These are phyloP conservation scores for Geotrichum citri-aurantii DNA, from an alignment of 1,139 yeast genomes.

Conservation along the genomic window DNA sequence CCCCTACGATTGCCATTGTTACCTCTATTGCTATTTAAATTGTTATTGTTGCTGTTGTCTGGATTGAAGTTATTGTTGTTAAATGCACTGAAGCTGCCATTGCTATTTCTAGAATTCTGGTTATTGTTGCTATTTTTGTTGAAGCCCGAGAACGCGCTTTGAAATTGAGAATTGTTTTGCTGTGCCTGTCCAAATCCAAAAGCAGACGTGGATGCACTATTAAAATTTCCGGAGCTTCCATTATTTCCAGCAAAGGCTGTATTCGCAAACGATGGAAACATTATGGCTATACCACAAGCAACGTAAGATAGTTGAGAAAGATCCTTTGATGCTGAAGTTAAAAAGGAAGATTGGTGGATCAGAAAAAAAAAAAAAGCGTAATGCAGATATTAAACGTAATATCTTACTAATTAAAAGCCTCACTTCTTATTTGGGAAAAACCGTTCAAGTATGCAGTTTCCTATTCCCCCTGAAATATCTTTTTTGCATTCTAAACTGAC, in stretches of 20 bases:
- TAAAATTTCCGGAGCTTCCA: neutral
- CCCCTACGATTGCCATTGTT: neutral
- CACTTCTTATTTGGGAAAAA: neutral
- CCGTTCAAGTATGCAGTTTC: neutral
- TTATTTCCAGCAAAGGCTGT: neutral
- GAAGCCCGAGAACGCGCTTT: neutral
- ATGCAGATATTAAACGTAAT: neutral
- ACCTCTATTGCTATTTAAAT: neutral
- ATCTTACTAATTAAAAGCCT: neutral
- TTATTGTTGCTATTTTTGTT: neutral
- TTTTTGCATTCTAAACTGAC: neutral
- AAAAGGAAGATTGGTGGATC: neutral
- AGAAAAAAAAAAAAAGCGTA: neutral
- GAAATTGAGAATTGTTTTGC: neutral
- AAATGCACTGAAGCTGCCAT: neutral
- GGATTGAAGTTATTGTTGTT: conserved; percentile 1
- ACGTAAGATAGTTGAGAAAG: neutral
- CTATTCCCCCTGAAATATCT: neutral
- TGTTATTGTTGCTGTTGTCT: neutral
- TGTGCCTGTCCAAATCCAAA: neutral
- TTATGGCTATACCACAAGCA: neutral
- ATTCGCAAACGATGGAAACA: neutral
- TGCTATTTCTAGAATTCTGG: neutral
- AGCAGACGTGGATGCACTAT: neutral
- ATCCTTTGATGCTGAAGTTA: neutral